Conservation (phyloP, 139 green algal genomes). For the Micromonas pusilla region DNA sequence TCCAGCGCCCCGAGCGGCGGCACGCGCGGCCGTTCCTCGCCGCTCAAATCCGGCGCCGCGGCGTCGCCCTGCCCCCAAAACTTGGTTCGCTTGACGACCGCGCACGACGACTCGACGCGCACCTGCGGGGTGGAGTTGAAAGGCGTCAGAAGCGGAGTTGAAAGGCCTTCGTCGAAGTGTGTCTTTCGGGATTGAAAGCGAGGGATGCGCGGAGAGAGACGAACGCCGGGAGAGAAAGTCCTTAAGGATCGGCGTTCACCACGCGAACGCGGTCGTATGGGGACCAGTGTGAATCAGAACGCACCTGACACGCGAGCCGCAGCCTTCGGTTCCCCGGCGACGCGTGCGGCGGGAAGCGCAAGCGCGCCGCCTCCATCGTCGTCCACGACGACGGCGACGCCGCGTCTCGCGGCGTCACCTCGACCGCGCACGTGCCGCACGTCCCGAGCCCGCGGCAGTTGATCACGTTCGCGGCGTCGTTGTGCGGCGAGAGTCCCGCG, state of each 20-base stretch:
- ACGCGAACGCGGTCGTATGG: too few relatives aligned
- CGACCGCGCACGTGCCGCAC: conserved; percentile 1
- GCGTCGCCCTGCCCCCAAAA: not conserved
- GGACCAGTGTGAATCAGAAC: not conserved
- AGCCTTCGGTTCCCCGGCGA: not conserved
- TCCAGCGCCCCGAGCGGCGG: conserved; percentile 1
- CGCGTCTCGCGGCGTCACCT: not conserved
- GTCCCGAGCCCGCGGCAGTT: conserved; percentile 6
- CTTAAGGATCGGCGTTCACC: too few relatives aligned
- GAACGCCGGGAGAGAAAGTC: too few relatives aligned
- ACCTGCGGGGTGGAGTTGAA: too few relatives aligned
- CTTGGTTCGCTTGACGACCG: not conserved
- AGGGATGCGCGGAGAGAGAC: too few relatives aligned
- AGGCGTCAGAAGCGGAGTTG: too few relatives aligned
- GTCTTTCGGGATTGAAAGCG: too few relatives aligned
- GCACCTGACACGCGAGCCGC: not conserved
- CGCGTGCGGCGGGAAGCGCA: not conserved
- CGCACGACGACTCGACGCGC: too few relatives aligned
- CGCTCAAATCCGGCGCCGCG: not conserved
- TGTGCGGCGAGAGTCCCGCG: not conserved
- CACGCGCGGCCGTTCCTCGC: not conserved
- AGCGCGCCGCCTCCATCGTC: not conserved
- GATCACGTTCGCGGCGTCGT: not conserved
- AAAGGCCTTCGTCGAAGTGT: too few relatives aligned
- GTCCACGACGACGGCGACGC: not conserved